Evolutionary conservation across 768 basidiomycete genomes (phyloP), one percentile per base, ranked within the genome.

Genomic region (Lactarius sp.): DNA sequence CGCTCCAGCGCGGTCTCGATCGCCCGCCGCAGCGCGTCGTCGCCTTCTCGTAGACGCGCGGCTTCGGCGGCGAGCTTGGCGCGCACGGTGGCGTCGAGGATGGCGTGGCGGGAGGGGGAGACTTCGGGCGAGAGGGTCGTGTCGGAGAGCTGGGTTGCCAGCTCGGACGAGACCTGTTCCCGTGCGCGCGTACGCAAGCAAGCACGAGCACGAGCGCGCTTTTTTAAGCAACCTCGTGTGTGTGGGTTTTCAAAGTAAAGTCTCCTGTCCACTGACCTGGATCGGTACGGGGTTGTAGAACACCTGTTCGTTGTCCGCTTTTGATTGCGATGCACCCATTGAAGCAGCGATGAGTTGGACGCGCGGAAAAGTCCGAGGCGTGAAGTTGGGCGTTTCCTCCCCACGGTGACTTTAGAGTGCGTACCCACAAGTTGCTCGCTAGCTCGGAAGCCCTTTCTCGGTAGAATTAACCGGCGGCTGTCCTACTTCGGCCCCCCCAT

Each of bases 1-100:
- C 86, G 88, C 78, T 94, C 89, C 53, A 95, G 78, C 1, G 89
- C 90, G 37, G 73, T 77, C 70, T 90, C 87, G 39, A 95, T 92
- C 75, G 92, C 83, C 52, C 78, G 76, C 10, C 47, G 47, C 3
- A 49, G 47, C 47, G 8, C 12, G 63, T 84, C 83, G 73, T 92
- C 92, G 70, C 91, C 85, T 34, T 79, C 76, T 37, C 82, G 85
- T 67, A 94, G 77, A 46, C 81, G 81, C 34, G 79, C 74, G 18
- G 92, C 76, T 73, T 92, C 91, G 46, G 77, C 78, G 49, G 85
- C 80, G 64, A 95, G 94, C 47, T 85, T 83, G 44, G 83, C 77
- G 42, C 85, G 86, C 62, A 94, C 83, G 66, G 85, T 86, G 22
- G 80, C 78, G 71, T 95, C 93, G 52, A 94, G 78, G 5, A 83